Conservation (phyloP, 371 early-diverging fungal species). For the Phascolomyces articulosus region DNA sequence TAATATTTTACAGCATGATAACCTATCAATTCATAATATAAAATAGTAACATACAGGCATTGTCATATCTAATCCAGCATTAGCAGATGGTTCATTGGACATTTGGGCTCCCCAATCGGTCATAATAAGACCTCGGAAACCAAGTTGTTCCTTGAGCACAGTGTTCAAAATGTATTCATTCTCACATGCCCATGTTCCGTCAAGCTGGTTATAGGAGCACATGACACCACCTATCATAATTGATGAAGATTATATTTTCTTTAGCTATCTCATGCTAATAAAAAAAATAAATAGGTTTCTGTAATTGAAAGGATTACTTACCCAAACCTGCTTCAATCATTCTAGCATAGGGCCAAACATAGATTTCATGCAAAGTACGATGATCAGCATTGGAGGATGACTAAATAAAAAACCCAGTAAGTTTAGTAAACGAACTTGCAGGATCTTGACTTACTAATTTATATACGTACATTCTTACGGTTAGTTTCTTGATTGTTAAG, state of each 20-base stretch:
- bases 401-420: too few relatives aligned
- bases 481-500: conserved; percentile 57
- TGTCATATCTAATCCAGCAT: conserved; percentile 52
- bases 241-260: too few relatives aligned
- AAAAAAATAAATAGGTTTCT: too few relatives aligned
- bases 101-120: conserved; percentile 31
- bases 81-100: conserved; percentile 25
- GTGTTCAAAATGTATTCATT: conserved; percentile 33
- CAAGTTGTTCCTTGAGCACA: conserved; percentile 45
- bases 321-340: conserved; percentile 50
- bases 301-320: too few relatives aligned
- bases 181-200: conserved; percentile 45
- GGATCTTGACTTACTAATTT: too few relatives aligned
- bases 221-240: conserved; percentile 53
- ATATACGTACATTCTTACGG: conserved; percentile 16
- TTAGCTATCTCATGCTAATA: too few relatives aligned
- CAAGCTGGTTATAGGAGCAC: conserved; percentile 53
- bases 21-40: too few relatives aligned
- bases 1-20: too few relatives aligned
- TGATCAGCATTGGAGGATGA: conserved; percentile 43
- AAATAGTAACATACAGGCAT: too few relatives aligned
- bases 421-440: too few relatives aligned
- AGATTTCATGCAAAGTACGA: conserved; percentile 57
- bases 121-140: conserved; percentile 36
- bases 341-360: conserved; percentile 51